phyloP scores from a whole-genome alignment of 352 stramenopile species.

The Pythium brachiatum region DNA sequence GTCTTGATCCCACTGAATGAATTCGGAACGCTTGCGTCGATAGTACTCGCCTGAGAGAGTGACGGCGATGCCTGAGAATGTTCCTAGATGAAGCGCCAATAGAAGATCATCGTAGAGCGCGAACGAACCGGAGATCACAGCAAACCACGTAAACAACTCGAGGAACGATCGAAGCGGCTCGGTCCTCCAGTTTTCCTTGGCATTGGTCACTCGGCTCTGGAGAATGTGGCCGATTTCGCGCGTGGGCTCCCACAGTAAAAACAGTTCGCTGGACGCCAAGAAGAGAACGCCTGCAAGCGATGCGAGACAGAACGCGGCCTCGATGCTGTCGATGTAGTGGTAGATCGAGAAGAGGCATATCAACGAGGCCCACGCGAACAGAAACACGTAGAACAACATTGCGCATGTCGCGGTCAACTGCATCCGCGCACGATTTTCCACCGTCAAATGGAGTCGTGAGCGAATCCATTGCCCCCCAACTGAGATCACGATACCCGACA shows the following conservation, averaged over 20 bases:
- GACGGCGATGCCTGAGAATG: slow-evolving; percentile 79
- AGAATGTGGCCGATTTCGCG: slow-evolving; percentile 69
- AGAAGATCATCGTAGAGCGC: slow-evolving; percentile 78
- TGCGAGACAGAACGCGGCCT: slow-evolving; percentile 79
- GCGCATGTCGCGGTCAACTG: slow-evolving; percentile 73
- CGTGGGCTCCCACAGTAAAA: slow-evolving; percentile 80
- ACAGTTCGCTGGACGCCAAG: slow-evolving; percentile 74
- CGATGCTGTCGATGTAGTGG: slow-evolving; percentile 81
- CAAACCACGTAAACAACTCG: slow-evolving; percentile 81
- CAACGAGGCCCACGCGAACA: slow-evolving; percentile 70
- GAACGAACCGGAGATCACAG: slow-evolving; percentile 76
- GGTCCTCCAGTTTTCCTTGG: slow-evolving; percentile 67
- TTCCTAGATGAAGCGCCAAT: slow-evolving; percentile 76
- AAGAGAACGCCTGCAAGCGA: slow-evolving; percentile 80
- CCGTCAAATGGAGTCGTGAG: slow-evolving; percentile 51
- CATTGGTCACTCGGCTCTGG: slow-evolving; percentile 73
- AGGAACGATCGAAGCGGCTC: slow-evolving; percentile 81
- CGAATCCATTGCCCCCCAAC: slow-evolving; percentile 71
- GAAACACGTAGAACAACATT: slow-evolving; percentile 67
- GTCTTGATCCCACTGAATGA: slow-evolving; percentile 48
- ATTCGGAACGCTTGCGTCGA: slow-evolving; percentile 50
- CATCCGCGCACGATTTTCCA: slow-evolving; percentile 48
- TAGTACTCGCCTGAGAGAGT: slow-evolving; percentile 79
- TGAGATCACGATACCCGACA: slow-evolving; percentile 75
- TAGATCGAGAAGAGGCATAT: slow-evolving; percentile 79